These are phyloP conservation scores for Puccinia sorghi DNA, from an alignment of 1,284 basidiomycete species.

Conservation along the genomic window DNA sequence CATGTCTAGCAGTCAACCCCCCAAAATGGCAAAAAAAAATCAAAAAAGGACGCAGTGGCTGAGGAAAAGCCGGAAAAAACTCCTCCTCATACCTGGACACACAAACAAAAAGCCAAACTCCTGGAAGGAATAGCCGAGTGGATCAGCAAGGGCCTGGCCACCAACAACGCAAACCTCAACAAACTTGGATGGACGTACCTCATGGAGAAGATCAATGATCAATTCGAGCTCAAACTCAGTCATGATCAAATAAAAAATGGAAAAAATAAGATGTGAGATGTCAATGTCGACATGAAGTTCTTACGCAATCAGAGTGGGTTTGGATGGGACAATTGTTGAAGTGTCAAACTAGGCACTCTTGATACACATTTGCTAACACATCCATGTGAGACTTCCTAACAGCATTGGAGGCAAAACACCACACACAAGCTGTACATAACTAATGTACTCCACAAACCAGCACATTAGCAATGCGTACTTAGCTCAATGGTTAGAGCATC, in stretches of 20 bases:
- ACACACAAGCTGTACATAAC: no score
- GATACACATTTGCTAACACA: no score
- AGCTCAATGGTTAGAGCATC: no score
- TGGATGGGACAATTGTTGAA: neutral
- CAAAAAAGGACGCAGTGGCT: neutral
- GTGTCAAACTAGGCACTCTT: neutral
- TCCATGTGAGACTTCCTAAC: no score
- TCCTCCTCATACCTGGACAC: neutral
- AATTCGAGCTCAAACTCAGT: neutral
- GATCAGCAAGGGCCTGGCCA: neutral
- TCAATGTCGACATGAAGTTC: neutral
- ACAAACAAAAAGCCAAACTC: neutral
- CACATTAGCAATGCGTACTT: no score
- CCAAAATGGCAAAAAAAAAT: neutral
- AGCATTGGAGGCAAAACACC: no score
- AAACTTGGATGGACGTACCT: neutral
- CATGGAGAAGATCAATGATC: neutral
- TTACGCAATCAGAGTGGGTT: conserved; percentile 2
- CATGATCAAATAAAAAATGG: conserved; percentile 1
- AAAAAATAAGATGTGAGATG: neutral
- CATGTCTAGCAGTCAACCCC: neutral
- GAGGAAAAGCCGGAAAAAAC: neutral
- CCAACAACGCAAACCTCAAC: neutral
- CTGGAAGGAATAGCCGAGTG: neutral
- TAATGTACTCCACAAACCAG: no score